Conservation (phyloP, 352 stramenopile genomes). For the Globisporangium polare region DNA sequence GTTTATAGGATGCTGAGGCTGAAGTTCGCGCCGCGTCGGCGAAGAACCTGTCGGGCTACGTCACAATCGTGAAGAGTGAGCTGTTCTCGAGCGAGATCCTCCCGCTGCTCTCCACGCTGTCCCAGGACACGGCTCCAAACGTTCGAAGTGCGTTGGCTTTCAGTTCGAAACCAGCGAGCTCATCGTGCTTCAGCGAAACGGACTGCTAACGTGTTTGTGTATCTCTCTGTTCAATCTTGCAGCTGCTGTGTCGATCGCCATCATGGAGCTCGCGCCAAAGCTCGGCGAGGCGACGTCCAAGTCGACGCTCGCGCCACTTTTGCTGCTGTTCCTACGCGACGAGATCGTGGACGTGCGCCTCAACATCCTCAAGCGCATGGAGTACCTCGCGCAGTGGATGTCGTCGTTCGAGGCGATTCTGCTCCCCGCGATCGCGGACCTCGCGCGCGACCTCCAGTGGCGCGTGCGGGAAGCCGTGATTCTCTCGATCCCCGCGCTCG, state of each 20-base stretch:
- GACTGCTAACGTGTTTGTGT: neutral
- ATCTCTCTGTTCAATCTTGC: conserved; percentile 7
- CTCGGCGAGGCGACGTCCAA: conserved; percentile 90
- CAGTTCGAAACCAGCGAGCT: too few relatives aligned
- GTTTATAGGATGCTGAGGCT: conserved; percentile 79
- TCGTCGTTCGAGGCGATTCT: conserved; percentile 78
- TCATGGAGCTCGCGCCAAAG: conserved; percentile 93
- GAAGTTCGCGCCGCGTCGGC: conserved; percentile 91
- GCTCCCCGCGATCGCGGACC: conserved; percentile 85
- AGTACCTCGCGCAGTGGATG: conserved; percentile 89
- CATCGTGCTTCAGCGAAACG: too few relatives aligned
- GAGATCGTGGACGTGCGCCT: conserved; percentile 92
- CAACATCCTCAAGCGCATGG: conserved; percentile 93
- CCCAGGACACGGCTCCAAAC: conserved; percentile 90
- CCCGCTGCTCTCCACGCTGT: conserved; percentile 85
- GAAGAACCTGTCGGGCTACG: conserved; percentile 92
- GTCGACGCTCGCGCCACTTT: conserved; percentile 64
- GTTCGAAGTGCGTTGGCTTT: conserved; percentile 59
- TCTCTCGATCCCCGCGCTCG: conserved; percentile 87
- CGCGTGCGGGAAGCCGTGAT: conserved; percentile 92
- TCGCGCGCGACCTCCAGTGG: conserved; percentile 93
- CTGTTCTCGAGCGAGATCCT: conserved; percentile 90
- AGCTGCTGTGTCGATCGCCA: conserved; percentile 79
- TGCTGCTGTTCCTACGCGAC: conserved; percentile 82
- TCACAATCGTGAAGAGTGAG: conserved; percentile 88